A percentile compares a stretch with the other conserved stretches of the same genome.
phyloP scores from a whole-genome alignment of 108 stramenopile genomes.

The Skeletonema costatum region DNA sequence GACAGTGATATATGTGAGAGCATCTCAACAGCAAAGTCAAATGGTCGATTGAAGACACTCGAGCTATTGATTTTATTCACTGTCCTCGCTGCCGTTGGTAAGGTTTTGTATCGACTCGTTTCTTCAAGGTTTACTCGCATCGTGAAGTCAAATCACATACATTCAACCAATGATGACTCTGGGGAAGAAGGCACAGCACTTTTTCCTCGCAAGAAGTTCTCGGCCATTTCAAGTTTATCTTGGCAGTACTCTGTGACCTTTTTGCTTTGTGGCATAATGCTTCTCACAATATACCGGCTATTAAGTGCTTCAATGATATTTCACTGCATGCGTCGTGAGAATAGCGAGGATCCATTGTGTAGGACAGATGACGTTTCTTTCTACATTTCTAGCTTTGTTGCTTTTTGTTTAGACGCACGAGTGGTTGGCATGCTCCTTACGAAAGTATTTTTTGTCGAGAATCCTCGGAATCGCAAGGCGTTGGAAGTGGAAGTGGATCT shows the following conservation, averaged over 20 bases:
- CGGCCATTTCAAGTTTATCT: neutral
- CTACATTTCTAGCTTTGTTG: neutral
- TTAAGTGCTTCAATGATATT: neutral
- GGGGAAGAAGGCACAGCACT: neutral
- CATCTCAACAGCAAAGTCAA: slow-evolving; percentile 5
- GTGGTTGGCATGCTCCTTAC: slow-evolving; percentile 12
- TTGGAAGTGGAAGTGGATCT: slow-evolving; percentile 33
- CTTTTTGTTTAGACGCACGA: slow-evolving; percentile 19
- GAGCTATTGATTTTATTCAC: slow-evolving; percentile 36
- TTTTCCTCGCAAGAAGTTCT: slow-evolving; percentile 25
- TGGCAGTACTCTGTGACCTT: slow-evolving; percentile 29
- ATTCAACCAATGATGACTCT: neutral
- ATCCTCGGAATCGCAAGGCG: slow-evolving; percentile 22
- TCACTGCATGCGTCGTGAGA: slow-evolving; percentile 4
- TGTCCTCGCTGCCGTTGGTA: slow-evolving; percentile 9
- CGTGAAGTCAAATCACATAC: neutral
- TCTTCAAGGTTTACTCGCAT: slow-evolving; percentile 5
- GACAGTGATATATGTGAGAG: slow-evolving; percentile 4
- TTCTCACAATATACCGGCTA: neutral
- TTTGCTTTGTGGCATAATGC: slow-evolving; percentile 5
- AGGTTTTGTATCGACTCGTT: slow-evolving; percentile 9
- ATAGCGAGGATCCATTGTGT: slow-evolving; percentile 7
- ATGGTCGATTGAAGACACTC: slow-evolving; percentile 15
- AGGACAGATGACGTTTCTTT: slow-evolving; percentile 10
- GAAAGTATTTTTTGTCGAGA: slow-evolving; percentile 17